Evolutionary conservation across 2,329 filamentous ascomycete species (phyloP).

Genomic region (Aspergillaceae sp.): DNA sequence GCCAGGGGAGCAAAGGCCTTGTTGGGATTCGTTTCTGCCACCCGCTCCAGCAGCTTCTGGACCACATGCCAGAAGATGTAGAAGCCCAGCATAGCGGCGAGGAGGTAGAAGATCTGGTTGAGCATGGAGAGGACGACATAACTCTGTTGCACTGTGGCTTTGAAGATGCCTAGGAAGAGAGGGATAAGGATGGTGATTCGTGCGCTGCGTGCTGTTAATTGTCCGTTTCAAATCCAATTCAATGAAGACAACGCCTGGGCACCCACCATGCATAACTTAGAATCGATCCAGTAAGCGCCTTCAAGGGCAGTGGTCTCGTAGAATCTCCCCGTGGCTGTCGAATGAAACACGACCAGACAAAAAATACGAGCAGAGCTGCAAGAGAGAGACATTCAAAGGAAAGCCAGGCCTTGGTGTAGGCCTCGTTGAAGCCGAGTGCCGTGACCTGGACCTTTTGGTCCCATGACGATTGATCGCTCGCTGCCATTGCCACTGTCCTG

Average conservation of each 20-base stretch:
- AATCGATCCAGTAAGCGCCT: conserved; percentile 7
- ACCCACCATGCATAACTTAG: conserved; percentile 9
- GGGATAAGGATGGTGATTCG: conserved; percentile 5
- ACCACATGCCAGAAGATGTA: conserved; percentile 15
- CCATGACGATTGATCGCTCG: neutral
- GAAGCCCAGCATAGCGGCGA: conserved; percentile 8
- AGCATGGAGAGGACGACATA: conserved; percentile 15
- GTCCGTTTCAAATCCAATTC: neutral
- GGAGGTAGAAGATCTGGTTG: conserved; percentile 10
- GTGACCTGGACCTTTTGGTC: neutral
- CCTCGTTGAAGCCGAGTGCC: neutral
- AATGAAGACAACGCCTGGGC: too few species aligned
- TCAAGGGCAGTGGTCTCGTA: conserved; percentile 6
- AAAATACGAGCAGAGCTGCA: conserved; percentile 10
- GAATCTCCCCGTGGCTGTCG: conserved; percentile 4
- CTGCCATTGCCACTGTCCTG: neutral
- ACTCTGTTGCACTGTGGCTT: conserved; percentile 10
- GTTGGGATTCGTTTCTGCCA: conserved; percentile 5
- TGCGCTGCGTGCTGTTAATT: conserved; percentile 5
- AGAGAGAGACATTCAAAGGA: conserved; percentile 12
- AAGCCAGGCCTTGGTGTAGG: conserved; percentile 4
- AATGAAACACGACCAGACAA: conserved; percentile 12
- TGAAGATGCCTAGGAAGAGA: conserved; percentile 10
- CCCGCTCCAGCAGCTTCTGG: conserved; percentile 10
- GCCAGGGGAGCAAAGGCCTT: conserved; percentile 9